Conservation (phyloP, 2,329 filamentous ascomycete genomes). For the Fusarium humuli region DNA sequence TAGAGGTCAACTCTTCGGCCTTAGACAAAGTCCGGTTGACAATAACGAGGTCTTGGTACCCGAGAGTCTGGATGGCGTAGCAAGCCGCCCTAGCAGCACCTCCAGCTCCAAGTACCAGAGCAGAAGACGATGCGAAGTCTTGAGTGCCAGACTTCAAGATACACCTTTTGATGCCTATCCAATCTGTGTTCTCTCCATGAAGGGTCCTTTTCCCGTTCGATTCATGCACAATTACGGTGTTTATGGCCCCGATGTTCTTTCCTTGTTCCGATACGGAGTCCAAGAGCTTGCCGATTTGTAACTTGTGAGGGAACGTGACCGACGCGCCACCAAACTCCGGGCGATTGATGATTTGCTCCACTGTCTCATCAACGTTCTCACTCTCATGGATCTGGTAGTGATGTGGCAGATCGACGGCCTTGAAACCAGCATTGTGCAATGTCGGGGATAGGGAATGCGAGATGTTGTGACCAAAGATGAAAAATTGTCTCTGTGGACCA, state of each 20-base stretch:
- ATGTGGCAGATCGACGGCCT: neutral
- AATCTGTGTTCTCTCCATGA: constrained; percentile 8
- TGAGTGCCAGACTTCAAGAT: neutral
- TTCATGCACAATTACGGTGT: neutral
- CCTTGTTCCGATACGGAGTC: neutral
- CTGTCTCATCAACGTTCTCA: constrained; percentile 8
- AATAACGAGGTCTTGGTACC: neutral
- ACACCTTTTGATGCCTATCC: constrained; percentile 13
- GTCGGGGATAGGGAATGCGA: constrained; percentile 11
- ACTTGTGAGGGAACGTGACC: constrained; percentile 14
- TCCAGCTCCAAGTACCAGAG: neutral
- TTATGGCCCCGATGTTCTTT: neutral
- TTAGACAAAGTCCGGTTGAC: constrained; percentile 9
- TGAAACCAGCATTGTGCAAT: constrained; percentile 1
- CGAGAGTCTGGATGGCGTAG: neutral
- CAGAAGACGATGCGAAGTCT: neutral
- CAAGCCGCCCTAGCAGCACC: constrained; percentile 12
- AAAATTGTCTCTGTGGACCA: neutral
- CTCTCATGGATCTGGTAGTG: constrained; percentile 19
- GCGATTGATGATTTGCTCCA: neutral
- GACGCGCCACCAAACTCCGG: constrained; percentile 6
- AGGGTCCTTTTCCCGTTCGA: neutral
- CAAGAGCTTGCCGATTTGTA: constrained; percentile 2
- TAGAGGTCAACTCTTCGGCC: neutral
- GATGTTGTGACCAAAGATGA: constrained; percentile 16